Base-by-base conservation (phyloP, 345 rosid species). In the Populus nigra region DNA sequence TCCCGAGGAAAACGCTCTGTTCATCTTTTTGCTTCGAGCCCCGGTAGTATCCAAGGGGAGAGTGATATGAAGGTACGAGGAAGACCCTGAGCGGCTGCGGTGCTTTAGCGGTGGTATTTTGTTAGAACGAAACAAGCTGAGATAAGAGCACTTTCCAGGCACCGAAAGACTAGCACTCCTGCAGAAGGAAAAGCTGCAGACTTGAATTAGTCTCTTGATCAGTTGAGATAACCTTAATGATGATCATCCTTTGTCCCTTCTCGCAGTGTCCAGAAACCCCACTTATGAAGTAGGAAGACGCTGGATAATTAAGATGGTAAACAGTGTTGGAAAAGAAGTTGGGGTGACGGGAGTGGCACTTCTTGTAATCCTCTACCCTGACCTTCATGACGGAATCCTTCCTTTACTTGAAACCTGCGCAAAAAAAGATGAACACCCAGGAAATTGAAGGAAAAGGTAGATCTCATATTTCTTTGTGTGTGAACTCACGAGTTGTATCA, bases 221-320 rank as follows among this genome's bases (percentile, higher is more conserved):
- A 5, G 63, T 20, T 9, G 82, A 63, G 76, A 90, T 70, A 62
- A 92, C 93, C 29, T 82, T 87, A 47, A 89, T 73, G 11, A 10
- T 41, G 76, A 81, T 78, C 84, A 92, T 80, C 84, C 77, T 92
- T 87, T 89, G 88, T 13, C 91, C 93, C 61, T 80, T 84, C 13
- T 82, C 84, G 45, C 94, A 92, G 78, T 86, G 89, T 13, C 87
- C 90, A 7, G 80, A 73, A 75, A 80, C 88, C 0, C 97, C 97
- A 71, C 97, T 92, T 76, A 88, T 87, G 86, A 90, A 90, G 82
- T 89, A 90, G 81, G 85, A 90, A 12, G 85, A 76, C 57, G 94
- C 93, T 11, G 91, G 78, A 33, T 86, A 82, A 57, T 89, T 87
- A 29, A 90, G 83, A 77, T 76, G 76, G 80, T 89, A 78, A 35